phyloP scores from a whole-genome alignment of 2,329 filamentous ascomycete genomes.

The Fusarium denticulatum region DNA sequence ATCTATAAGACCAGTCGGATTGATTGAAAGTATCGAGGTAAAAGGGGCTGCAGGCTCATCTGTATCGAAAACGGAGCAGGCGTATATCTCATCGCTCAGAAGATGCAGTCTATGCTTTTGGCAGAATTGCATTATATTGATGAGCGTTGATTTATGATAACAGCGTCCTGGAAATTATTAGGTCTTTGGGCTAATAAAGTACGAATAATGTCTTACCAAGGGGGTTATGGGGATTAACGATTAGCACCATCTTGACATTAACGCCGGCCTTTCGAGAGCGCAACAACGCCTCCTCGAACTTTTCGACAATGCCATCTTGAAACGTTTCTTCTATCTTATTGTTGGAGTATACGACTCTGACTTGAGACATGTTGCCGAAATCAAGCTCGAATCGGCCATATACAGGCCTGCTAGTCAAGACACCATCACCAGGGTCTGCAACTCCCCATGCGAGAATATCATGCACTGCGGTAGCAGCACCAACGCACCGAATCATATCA shows the following conservation, averaged over 20 bases:
- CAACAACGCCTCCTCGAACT: conserved; percentile 57
- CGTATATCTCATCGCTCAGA: conserved; percentile 69
- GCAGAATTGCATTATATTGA: conserved; percentile 60
- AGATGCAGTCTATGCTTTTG: conserved; percentile 61
- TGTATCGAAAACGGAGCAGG: conserved; percentile 58
- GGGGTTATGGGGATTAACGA: conserved; percentile 65
- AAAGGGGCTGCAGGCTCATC: conserved; percentile 51
- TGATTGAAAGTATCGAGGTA: conserved; percentile 60
- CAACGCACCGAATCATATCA: conserved; percentile 48
- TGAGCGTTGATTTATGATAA: conserved; percentile 55
- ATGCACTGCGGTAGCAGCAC: conserved; percentile 52
- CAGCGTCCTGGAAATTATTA: conserved; percentile 49
- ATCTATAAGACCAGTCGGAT: conserved; percentile 56
- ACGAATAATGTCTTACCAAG: conserved; percentile 49
- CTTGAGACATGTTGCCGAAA: conserved; percentile 54
- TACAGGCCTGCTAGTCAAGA: conserved; percentile 53
- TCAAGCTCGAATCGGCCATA: conserved; percentile 63
- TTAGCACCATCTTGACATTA: conserved; percentile 57
- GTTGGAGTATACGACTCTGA: conserved; percentile 57
- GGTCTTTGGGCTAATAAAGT: background rate
- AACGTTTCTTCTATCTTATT: conserved; percentile 56
- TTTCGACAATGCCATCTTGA: conserved; percentile 53
- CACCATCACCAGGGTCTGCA: conserved; percentile 51
- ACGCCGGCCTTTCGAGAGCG: conserved; percentile 49
- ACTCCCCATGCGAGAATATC: conserved; percentile 53